phyloP scores from a whole-genome alignment of 306 rosid species.

The Alnus rubra region DNA sequence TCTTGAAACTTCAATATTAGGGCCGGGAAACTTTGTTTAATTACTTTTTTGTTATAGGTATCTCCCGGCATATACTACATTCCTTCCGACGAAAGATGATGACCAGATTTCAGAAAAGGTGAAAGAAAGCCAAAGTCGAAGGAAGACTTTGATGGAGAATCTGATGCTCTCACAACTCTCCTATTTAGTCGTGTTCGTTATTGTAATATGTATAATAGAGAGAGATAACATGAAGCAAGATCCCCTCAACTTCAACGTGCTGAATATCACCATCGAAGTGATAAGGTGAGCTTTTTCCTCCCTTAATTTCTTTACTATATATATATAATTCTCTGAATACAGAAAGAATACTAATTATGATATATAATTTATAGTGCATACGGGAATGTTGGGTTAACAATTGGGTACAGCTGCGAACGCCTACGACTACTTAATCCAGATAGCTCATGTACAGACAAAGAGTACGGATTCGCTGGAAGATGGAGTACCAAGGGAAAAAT shows the following conservation, averaged over 20 bases:
- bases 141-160: constrained; percentile 28
- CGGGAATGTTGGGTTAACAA: constrained; percentile 76
- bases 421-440: constrained; percentile 22
- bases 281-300: constrained; percentile 31
- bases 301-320: neutral
- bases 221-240: constrained; percentile 58
- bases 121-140: neutral
- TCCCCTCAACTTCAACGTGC: constrained; percentile 68
- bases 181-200: constrained; percentile 54
- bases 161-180: constrained; percentile 59
- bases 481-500: constrained; percentile 59
- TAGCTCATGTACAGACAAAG: constrained; percentile 42
- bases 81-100: constrained; percentile 32
- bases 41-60: constrained; percentile 41
- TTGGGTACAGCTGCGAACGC: constrained; percentile 61
- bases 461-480: constrained; percentile 54
- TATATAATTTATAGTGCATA: constrained; percentile 55
- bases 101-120: constrained; percentile 6
- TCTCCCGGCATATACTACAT: constrained; percentile 60
- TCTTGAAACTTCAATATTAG: neutral
- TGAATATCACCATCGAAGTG: constrained; percentile 64
- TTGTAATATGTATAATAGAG: constrained; percentile 66
- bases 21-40: neutral
- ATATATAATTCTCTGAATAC: no score
- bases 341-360: no score